Percentiles rank a stretch among this genome's conserved stretches.
Conservation (phyloP, 805 yeast species). For the Ogataea minuta region DNA sequence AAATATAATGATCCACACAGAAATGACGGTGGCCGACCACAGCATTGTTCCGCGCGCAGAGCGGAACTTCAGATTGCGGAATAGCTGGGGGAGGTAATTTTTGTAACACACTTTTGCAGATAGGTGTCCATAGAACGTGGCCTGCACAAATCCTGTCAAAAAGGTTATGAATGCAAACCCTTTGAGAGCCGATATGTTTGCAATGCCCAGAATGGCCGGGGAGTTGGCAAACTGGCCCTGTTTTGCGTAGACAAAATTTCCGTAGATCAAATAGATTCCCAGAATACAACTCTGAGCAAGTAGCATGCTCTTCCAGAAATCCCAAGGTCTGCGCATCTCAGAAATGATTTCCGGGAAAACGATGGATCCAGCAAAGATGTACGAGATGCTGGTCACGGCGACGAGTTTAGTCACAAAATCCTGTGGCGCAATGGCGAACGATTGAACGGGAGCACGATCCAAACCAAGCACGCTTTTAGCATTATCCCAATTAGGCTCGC, state of each 20-base stretch:
- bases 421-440: slow-evolving; percentile 17
- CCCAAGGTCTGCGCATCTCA: slow-evolving; percentile 47
- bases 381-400: slow-evolving; percentile 45
- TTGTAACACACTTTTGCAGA: slow-evolving; percentile 46
- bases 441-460: slow-evolving; percentile 21
- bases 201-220: slow-evolving; percentile 45
- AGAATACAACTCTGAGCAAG: slow-evolving; percentile 42
- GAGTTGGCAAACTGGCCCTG: slow-evolving; percentile 45
- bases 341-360: slow-evolving; percentile 48
- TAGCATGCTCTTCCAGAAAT: slow-evolving; percentile 47
- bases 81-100: slow-evolving; percentile 34
- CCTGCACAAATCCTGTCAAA: slow-evolving; percentile 42
- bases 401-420: slow-evolving; percentile 32
- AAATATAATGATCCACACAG: slow-evolving; percentile 18
- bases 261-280: slow-evolving; percentile 40
- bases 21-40: slow-evolving; percentile 18
- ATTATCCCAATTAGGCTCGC: slow-evolving; percentile 24
- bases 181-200: slow-evolving; percentile 27
- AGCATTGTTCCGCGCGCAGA: slow-evolving; percentile 31
- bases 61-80: slow-evolving; percentile 34
- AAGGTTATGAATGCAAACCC: slow-evolving; percentile 40
- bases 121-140: slow-evolving; percentile 45
- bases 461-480: slow-evolving; percentile 20
- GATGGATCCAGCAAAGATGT: slow-evolving; percentile 52
- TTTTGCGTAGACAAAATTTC: slow-evolving; percentile 41